Base-by-base conservation (phyloP, 768 basidiomycete genomes). In the Mycena belliarum region DNA sequence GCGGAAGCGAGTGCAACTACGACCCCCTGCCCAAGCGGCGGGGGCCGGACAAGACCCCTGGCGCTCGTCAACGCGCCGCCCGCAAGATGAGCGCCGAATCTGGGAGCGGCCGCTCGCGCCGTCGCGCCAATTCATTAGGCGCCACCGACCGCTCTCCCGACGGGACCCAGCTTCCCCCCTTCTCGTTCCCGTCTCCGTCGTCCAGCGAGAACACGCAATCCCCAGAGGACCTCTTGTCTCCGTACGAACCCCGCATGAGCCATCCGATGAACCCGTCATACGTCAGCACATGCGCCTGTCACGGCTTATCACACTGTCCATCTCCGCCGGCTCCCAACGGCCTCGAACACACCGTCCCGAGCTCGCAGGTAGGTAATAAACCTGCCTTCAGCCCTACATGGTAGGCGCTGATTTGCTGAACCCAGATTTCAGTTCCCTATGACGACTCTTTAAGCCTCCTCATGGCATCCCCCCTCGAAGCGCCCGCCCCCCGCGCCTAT, bases 21-120 rank as follows among this genome's bases (percentile, higher is more conserved):
- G 91, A 93, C 63, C 55, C 81, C 15, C 71, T 82, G 6, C 91
- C 91, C 21, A 91, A 88, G 65, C 86, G 91, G 43, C 82, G 91
- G 38, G 91, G 91, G 1, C 91, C 91, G 3, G 91, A 92, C 71
- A 89, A 82, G 71, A 80, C 76, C 0, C 89, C 89, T n/a, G 90
- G 91, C 21, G 88, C 88, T 37, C 86, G 91, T 24, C 88, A 90
- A 65, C 81, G 90, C 40, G 74, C 77, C 55, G 70, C 79, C 6
- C 72, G 78, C 37, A 80, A 79, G 48, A 59, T 67, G 23, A 72
- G 59, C 38, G n/a, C n/a, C n/a, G 77, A 74, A 23, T n/a, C n/a
- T n/a, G 66, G 68, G 12, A 69, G 56, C 62, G 67, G 9, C 59
- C 73, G 48, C 70, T 69, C 37, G 40, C 74, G 77, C 21, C 75